phyloP scores from a whole-genome alignment of 2,329 filamentous ascomycete genomes.

The Knufia fluminis region DNA sequence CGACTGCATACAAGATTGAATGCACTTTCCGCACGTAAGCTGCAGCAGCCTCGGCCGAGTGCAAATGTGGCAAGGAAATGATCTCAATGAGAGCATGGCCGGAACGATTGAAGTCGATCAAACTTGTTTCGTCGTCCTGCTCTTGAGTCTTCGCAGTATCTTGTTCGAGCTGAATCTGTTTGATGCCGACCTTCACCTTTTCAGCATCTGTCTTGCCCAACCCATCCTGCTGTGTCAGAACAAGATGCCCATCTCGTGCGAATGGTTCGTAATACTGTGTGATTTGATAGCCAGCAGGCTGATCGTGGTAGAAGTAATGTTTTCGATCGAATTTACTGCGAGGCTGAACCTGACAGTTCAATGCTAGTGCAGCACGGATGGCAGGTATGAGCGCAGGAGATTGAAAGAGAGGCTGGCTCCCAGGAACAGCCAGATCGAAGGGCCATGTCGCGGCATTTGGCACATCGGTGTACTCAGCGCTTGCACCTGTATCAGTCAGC shows the following conservation, averaged over 20 bases:
- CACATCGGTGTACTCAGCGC: constrained; percentile 53
- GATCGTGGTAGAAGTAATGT: constrained; percentile 99
- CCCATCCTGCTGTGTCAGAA: constrained; percentile 64
- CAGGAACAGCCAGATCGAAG: constrained; percentile 84
- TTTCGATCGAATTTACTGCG: constrained; percentile 87
- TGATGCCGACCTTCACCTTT: constrained; percentile 66
- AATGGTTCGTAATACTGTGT: constrained; percentile 83
- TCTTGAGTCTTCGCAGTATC: constrained; percentile 92
- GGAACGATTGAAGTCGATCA: constrained; percentile 89
- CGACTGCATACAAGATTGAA: constrained; percentile 64
- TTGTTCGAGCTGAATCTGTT: constrained; percentile 94
- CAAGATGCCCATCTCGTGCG: constrained; percentile 61
- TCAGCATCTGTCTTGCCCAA: constrained; percentile 66
- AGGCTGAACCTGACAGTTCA: constrained; percentile 68
- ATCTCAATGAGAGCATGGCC: constrained; percentile 89
- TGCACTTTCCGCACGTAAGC: constrained; percentile 86
- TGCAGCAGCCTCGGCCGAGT: constrained; percentile 76
- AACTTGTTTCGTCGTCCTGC: constrained; percentile 61
- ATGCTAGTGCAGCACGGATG: constrained; percentile 75
- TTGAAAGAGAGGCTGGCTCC: constrained; percentile 81
- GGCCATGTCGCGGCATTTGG: constrained; percentile 82
- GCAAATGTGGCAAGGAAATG: constrained; percentile 82
- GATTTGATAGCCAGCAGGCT: constrained; percentile 92
- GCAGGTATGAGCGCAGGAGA: constrained; percentile 74
- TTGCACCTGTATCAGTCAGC: constrained; percentile 35